Evolutionary conservation across 1,284 basidiomycete genomes (phyloP).

Genomic region (Tremellales sp.): DNA sequence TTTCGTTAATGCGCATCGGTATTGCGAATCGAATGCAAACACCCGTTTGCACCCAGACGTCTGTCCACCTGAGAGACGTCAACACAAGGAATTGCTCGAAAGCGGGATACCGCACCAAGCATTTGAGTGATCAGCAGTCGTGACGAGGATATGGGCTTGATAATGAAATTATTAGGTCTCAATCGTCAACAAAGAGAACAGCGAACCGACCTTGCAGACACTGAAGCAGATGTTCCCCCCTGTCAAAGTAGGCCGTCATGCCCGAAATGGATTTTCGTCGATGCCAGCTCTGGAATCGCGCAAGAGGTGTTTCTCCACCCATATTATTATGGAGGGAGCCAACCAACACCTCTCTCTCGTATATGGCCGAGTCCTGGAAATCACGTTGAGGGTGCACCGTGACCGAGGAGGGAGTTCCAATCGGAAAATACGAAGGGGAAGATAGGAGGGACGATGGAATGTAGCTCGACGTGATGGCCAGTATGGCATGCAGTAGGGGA

Average conservation of each 20-base stretch:
- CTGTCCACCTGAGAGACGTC: slow-evolving; percentile 31
- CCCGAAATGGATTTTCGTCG: slow-evolving; percentile 33
- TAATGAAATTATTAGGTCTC: neutral
- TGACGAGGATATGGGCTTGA: slow-evolving; percentile 25
- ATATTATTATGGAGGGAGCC: neutral
- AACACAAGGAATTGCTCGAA: neutral
- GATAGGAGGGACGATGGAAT: slow-evolving; percentile 27
- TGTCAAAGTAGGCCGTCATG: slow-evolving; percentile 20
- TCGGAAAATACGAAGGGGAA: slow-evolving; percentile 35
- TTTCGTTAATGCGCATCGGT: slow-evolving; percentile 33
- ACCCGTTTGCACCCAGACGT: slow-evolving; percentile 40
- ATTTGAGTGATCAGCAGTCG: slow-evolving; percentile 35
- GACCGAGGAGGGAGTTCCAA: slow-evolving; percentile 23
- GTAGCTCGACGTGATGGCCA: slow-evolving; percentile 33
- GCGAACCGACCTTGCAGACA: slow-evolving; percentile 27
- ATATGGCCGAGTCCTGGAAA: slow-evolving; percentile 11
- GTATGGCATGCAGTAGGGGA: slow-evolving; percentile 36
- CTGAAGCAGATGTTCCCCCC: slow-evolving; percentile 28
- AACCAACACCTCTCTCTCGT: neutral
- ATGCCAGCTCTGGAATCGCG: slow-evolving; percentile 44
- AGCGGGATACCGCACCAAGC: slow-evolving; percentile 29
- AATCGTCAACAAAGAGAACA: neutral
- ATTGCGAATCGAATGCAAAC: slow-evolving; percentile 28
- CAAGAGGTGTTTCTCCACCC: slow-evolving; percentile 19
- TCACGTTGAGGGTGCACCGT: slow-evolving; percentile 33